Percentiles rank a stretch among this genome's conserved stretches.
These are phyloP conservation scores for Lepiota brunneoincarnata DNA, from an alignment of 768 basidiomycete species.

Conservation along the genomic window DNA sequence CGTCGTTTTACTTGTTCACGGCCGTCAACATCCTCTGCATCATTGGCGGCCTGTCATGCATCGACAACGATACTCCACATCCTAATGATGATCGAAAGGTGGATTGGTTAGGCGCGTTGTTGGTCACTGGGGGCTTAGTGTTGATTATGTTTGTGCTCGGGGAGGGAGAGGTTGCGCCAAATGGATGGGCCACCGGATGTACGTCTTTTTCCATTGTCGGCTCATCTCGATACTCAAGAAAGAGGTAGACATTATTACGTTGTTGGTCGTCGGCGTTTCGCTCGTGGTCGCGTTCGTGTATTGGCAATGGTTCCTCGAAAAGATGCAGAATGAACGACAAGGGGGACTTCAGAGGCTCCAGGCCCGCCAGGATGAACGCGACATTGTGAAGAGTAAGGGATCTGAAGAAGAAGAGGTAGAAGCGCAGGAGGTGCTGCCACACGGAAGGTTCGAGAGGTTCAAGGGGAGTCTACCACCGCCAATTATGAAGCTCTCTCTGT, in stretches of 20 bases:
- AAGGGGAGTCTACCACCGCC: conserved; percentile 44
- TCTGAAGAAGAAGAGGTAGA: not conserved
- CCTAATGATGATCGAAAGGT: conserved; percentile 44
- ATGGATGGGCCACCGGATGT: conserved; percentile 56
- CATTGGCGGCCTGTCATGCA: conserved; percentile 51
- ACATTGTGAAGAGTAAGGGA: not conserved
- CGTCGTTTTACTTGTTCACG: conserved; percentile 53
- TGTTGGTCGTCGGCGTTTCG: conserved; percentile 60
- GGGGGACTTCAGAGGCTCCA: no score
- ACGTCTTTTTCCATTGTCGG: conserved; percentile 12
- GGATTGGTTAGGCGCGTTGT: conserved; percentile 74
- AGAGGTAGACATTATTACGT: conserved; percentile 63
- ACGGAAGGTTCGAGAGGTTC: not conserved
- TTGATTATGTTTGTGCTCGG: conserved; percentile 73
- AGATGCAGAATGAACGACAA: conserved; percentile 25
- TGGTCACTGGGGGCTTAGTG: conserved; percentile 63
- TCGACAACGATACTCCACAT: conserved; percentile 57
- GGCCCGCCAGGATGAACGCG: conserved; percentile 20
- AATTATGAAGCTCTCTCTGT: conserved; percentile 60
- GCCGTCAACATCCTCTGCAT: conserved; percentile 54
- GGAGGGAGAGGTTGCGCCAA: conserved; percentile 55
- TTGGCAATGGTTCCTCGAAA: conserved; percentile 68
- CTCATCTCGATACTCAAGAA: conserved; percentile 17
- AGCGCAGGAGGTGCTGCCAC: not conserved
- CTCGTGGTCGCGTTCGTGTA: conserved; percentile 53